Evolutionary conservation across 2,329 filamentous ascomycete species (phyloP), one percentile per base, ranked within the genome.

Genomic region (Botryotinia globosa): DNA sequence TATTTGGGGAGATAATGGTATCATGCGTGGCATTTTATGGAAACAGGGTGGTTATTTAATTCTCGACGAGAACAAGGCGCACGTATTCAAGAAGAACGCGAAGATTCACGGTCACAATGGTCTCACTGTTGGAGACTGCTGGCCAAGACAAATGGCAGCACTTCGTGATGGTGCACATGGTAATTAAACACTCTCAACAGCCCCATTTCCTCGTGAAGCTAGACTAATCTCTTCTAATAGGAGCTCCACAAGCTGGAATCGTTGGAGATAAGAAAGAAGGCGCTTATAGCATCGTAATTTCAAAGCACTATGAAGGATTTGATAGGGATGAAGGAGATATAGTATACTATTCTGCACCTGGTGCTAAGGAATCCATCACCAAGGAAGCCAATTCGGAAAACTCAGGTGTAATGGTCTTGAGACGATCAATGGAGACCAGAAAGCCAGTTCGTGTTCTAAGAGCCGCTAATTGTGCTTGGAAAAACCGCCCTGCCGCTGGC

Each of bases 101-200:
- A 39, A 25, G 10, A 51, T 25, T 12, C 10, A 51, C 8, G 59
- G 61, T 2, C 61, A 71, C 18, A 71, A 71, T 39, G 14, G 20
- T 8, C 69, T 71, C 2, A 48, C n/a, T 1, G 29, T 56, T 2
- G 69, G 69, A 2, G 59, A 45, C 8, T 71, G 69, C 8, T 71
- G 61, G 69, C 14, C 69, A 0, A 32, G 20, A 29, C 69, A 58
- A 45, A 44, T 71, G 7, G 45, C 45, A 0, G 61, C 69, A 1
- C 42, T 71, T 9, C 37, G 69, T 0, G 69, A 71, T 37, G 69
- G 69, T 20, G 69, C 69, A 2, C 69, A 71, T n/a, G 69, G 69
- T 65, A 65, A 65, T 48, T 37, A 39, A 12, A 39, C 37, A 39
- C 37, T 12, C 37, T n/a, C 16, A 10, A 25, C 5, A 18, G 3